Conservation (phyloP, 2,329 filamentous ascomycete genomes). For the Xylaria sp. region DNA sequence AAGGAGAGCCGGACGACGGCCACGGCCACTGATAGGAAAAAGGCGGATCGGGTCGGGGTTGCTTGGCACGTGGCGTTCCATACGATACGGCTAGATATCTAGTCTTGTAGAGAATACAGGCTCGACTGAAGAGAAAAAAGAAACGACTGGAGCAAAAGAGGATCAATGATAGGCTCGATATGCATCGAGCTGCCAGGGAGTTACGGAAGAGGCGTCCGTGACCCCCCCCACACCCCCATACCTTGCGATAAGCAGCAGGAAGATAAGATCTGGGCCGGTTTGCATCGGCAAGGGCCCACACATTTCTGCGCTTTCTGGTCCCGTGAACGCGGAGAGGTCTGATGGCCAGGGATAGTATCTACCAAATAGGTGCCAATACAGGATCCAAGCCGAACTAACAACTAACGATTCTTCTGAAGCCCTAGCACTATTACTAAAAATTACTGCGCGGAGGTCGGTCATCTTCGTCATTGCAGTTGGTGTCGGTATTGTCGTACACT, state of each 20-base stretch:
- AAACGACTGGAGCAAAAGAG: constrained; percentile 11
- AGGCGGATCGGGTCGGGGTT: constrained; percentile 32
- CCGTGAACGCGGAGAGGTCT: constrained; percentile 31
- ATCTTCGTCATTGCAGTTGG: neutral
- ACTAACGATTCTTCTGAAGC: constrained; percentile 15
- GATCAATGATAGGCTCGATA: constrained; percentile 25
- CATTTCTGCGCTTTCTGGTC: constrained; percentile 22
- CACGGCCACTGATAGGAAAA: constrained; percentile 76
- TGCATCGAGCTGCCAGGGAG: constrained; percentile 17
- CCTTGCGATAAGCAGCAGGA: constrained; percentile 8
- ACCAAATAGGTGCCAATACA: constrained; percentile 9
- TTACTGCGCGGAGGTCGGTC: neutral
- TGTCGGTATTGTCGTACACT: neutral
- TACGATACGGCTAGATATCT: constrained; percentile 29
- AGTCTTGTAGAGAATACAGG: constrained; percentile 35
- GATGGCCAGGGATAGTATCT: constrained; percentile 21
- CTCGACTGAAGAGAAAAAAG: constrained; percentile 22
- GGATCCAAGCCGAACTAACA: constrained; percentile 12
- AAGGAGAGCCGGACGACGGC: constrained; percentile 79
- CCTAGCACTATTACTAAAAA: constrained; percentile 2
- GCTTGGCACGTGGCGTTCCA: constrained; percentile 40
- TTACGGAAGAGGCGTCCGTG: constrained; percentile 16
- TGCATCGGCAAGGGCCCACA: constrained; percentile 40
- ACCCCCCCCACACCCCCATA: constrained; percentile 25
- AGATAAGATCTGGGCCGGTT: constrained; percentile 34